Evolutionary conservation across 306 rosid genomes (phyloP).

Genomic region (Cucumis melo): DNA sequence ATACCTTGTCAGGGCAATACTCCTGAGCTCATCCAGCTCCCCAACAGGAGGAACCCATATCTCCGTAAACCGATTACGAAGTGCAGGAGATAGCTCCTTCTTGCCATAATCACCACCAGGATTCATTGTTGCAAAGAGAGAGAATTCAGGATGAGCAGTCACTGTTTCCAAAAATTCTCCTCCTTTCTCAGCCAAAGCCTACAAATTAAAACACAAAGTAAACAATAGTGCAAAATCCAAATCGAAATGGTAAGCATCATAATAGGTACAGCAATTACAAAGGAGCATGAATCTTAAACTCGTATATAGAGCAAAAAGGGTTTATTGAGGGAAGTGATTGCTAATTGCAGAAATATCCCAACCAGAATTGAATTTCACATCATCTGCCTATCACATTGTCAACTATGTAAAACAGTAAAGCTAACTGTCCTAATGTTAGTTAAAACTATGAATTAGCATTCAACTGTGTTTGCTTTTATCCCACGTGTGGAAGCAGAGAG

Average conservation of each 20-base stretch:
- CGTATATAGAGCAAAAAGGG: neutral
- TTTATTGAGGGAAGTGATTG: neutral
- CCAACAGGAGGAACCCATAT: conserved; percentile 88
- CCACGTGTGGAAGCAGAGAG: neutral
- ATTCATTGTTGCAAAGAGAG: conserved; percentile 91
- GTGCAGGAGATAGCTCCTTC: conserved; percentile 78
- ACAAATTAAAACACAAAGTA: conserved; percentile 11
- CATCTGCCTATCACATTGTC: neutral
- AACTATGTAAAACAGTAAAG: neutral
- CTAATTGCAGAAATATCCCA: neutral
- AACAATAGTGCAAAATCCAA: neutral
- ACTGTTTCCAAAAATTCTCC: conserved; percentile 63
- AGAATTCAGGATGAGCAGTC: conserved; percentile 51
- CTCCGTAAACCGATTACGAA: conserved; percentile 94
- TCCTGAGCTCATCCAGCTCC: conserved; percentile 53
- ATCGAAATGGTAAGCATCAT: neutral
- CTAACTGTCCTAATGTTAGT: neutral
- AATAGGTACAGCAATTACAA: neutral
- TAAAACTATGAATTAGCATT: neutral
- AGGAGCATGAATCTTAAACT: neutral
- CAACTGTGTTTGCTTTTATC: neutral
- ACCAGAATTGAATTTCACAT: neutral
- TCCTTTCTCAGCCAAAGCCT: conserved; percentile 91
- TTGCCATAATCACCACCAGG: conserved; percentile 99
- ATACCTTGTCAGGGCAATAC: conserved; percentile 55